Percentiles rank a stretch among this genome's conserved stretches.
Evolutionary conservation across 2,329 filamentous ascomycete species (phyloP).

Genomic region (Elsinoe arachidis): DNA sequence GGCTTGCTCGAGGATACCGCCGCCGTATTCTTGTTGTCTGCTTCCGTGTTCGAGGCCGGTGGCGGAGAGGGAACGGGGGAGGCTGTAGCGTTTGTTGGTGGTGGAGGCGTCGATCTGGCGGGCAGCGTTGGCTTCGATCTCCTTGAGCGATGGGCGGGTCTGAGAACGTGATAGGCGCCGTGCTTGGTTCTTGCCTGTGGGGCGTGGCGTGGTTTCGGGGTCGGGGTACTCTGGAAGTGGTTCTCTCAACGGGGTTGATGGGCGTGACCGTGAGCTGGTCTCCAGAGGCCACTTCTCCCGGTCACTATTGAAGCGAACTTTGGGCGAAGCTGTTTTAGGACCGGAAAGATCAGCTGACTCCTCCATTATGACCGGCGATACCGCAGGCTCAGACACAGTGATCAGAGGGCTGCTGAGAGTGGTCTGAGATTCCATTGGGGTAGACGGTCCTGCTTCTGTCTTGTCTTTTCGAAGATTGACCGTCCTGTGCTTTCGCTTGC

Average conservation of each 20-base stretch:
- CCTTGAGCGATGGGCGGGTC: slow-evolving; percentile 4
- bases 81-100: slow-evolving; percentile 12
- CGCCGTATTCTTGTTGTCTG: slow-evolving; percentile 20
- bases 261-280: slow-evolving; percentile 1
- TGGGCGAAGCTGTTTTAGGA: slow-evolving; percentile 37
- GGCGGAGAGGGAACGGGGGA: slow-evolving; percentile 17
- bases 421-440: slow-evolving; percentile 19
- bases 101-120: not conserved
- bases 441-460: slow-evolving; percentile 20
- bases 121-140: slow-evolving; percentile 7
- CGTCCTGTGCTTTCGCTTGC: slow-evolving; percentile 76
- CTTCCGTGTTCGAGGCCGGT: slow-evolving; percentile 1
- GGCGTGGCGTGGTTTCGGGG: slow-evolving; percentile 25
- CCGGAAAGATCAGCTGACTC: slow-evolving; percentile 33
- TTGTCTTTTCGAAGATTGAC: slow-evolving; percentile 64
- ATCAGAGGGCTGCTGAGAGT: slow-evolving; percentile 43
- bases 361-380: not conserved
- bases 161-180: slow-evolving; percentile 11
- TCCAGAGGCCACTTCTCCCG: slow-evolving; percentile 12
- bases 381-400: slow-evolving; percentile 47
- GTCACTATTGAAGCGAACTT: slow-evolving; percentile 26
- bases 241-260: slow-evolving; percentile 9
- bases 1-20: slow-evolving; percentile 64
- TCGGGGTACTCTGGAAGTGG: slow-evolving; percentile 27
- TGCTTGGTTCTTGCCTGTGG: slow-evolving; percentile 5